Conservation (phyloP, 208 protist genomes). For the Phytomonas sp. region DNA sequence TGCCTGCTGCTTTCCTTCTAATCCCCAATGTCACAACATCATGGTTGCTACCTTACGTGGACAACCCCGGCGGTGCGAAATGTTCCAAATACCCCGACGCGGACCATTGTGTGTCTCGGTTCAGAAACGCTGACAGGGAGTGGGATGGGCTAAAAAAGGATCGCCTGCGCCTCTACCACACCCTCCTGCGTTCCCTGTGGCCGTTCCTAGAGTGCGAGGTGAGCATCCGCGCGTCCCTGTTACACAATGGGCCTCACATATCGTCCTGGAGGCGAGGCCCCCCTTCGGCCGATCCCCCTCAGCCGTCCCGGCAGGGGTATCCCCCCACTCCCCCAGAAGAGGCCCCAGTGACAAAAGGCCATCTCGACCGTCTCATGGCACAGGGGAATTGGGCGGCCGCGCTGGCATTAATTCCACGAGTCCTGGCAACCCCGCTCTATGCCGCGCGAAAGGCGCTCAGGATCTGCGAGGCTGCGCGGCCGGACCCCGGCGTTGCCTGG, state of each 20-base stretch:
- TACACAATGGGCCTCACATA: neutral
- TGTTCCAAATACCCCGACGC: neutral
- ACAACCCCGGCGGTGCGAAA: neutral
- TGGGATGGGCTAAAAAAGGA: neutral
- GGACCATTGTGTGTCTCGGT: neutral
- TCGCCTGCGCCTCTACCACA: neutral
- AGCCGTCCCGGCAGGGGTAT: too few species aligned
- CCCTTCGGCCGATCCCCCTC: neutral
- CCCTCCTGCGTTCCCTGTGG: neutral
- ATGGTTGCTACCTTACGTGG: neutral
- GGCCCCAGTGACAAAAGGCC: neutral
- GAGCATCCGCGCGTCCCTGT: neutral
- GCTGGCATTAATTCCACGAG: slow-evolving; percentile 13
- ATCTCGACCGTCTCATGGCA: slow-evolving; percentile 36
- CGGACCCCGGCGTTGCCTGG: slow-evolving; percentile 13
- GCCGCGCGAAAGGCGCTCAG: slow-evolving; percentile 29
- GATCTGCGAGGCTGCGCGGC: slow-evolving; percentile 18
- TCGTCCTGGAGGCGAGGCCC: neutral
- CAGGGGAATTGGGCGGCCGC: slow-evolving; percentile 42
- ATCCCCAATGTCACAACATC: neutral
- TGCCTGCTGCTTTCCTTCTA: neutral
- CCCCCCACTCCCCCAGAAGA: too few species aligned
- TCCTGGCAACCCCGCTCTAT: neutral
- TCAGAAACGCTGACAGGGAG: neutral
- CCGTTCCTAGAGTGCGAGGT: neutral